Evolutionary conservation across 2,329 filamentous ascomycete genomes (phyloP).

Genomic region (Scleromitrula shiraiana): DNA sequence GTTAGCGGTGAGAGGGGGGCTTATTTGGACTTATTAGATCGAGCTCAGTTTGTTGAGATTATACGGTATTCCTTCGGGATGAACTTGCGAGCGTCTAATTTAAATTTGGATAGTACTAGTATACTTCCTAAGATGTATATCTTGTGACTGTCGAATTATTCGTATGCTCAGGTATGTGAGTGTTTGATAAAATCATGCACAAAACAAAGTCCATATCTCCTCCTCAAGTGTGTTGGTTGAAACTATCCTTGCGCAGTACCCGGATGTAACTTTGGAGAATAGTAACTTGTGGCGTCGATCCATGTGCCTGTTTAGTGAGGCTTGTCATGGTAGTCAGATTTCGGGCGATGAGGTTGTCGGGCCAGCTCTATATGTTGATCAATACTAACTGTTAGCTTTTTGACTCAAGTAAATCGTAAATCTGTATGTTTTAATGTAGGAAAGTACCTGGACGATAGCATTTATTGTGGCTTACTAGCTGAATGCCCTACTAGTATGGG

Average conservation of each 20-base stretch:
- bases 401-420: neutral
- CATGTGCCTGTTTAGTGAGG: neutral
- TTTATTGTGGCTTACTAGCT: neutral
- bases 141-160: neutral
- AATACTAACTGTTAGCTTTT: too few species aligned
- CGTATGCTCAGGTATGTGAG: too few species aligned
- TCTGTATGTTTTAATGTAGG: neutral
- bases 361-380: too few species aligned
- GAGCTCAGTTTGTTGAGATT: neutral
- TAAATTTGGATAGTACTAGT: neutral
- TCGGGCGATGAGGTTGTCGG: neutral
- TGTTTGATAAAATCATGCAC: neutral
- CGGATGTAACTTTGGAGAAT: neutral
- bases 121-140: too few species aligned
- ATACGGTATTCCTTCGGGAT: neutral
- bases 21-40: too few species aligned
- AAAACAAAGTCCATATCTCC: neutral
- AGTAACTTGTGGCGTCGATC: neutral
- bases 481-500: neutral
- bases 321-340: neutral
- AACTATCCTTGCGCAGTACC: neutral
- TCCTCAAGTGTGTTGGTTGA: neutral
- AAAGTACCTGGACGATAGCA: neutral
- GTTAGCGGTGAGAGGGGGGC: too few species aligned
- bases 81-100: conserved; percentile 1